Evolutionary conservation across 371 early-diverging fungal genomes (phyloP), one percentile per base, ranked within the genome.

Genomic region (Mucor sp.): DNA sequence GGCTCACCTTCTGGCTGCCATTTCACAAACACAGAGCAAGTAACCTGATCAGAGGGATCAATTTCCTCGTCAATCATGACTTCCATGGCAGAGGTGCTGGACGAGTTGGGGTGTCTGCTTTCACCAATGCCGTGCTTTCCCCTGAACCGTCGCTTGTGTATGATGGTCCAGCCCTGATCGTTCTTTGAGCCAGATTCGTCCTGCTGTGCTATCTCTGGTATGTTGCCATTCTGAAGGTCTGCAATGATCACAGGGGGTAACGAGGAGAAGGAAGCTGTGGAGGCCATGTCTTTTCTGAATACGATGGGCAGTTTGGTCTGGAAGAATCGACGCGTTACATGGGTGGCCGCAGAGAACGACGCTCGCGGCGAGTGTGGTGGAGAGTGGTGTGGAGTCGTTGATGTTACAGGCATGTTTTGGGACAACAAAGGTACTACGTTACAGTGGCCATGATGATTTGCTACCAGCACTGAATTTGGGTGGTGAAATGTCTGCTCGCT

Each of bases 1-100:
- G 11, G 2, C 21, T 50, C 30, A 37, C 21, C 37, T 17, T 62
- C 47, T 3, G 63, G 63, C 25, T 63, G 55, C 66, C 68, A 76
- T 57, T 71, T 70, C 12, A 78, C 78, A 74, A 82, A 82, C 4
- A 82, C 75, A 5, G 83, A 82, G 7, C 78, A 70, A 19, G 75
- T 74, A 15, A 82, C 63, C 57, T 74, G 76, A 64, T 79, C 74
- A 50, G 76, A 74, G 6, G 67, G 76, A 32, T 76, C 74, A 7
- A 72, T 58, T 39, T 72, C 72, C 30, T 72, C 72, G 41, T 72
- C 72, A 11, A 68, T 21, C 19, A 68, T n/a, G 4, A 32, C 27
- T 53, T 66, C 63, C 21, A 43, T 44, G n/a, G 41, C 53, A 6
- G 70, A 63, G 14, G 62, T 64, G 14, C 28, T 37, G 32, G 63